Base-by-base conservation (phyloP, 2,329 filamentous ascomycete genomes). In the Graphilbum sp. region DNA sequence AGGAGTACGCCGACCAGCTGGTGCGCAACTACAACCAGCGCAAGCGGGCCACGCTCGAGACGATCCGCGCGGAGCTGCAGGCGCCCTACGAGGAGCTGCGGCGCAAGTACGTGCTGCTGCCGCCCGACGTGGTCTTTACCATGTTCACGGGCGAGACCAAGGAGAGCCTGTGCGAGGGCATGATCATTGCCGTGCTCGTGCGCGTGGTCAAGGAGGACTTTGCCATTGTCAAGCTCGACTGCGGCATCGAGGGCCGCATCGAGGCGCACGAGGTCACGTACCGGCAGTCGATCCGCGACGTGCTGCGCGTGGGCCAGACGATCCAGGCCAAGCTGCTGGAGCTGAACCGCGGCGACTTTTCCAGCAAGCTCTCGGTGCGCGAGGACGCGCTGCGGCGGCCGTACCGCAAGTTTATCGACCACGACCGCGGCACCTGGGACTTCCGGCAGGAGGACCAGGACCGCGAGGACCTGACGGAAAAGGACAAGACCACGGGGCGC, bases 1-100 rank as follows among this genome's bases (percentile, higher is more conserved):
- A 98, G 57, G 86, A 96, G 56, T 98, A 98, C 51, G 90, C 90
- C 1, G 85, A 94, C 51, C 88, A 98, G 62, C 67, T 98, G 46
- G 82, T 95, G 62, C 79, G 73, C 47, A 92, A 94, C 50, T 87
- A 94, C 54, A 86, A 85, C 50, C 87, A 95, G 55, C 77, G 82
- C 47, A 98, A 98, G 64, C 83, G 90, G 41, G 88, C 88, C 2
- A 98, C 90, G 1, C 68, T 98, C 12, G 90, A 98, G 58, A 93
- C 86, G 0, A 98, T 98, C 52, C 82, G 90, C 45, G 87, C 85
- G 15, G 90, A 98, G 58, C 64, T 98, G 36, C 82, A 90, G 50
- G 78, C 80, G 17, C 87, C 90, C 1, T 98, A 94, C 54, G 90
- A 98, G 59, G 90, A 98, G 56, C 67, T 98, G 40, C 76, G 90